A percentile compares a stretch with the other conserved stretches of the same genome.
phyloP scores from a whole-genome alignment of 345 rosid species.

The Conringia planisiliqua region DNA sequence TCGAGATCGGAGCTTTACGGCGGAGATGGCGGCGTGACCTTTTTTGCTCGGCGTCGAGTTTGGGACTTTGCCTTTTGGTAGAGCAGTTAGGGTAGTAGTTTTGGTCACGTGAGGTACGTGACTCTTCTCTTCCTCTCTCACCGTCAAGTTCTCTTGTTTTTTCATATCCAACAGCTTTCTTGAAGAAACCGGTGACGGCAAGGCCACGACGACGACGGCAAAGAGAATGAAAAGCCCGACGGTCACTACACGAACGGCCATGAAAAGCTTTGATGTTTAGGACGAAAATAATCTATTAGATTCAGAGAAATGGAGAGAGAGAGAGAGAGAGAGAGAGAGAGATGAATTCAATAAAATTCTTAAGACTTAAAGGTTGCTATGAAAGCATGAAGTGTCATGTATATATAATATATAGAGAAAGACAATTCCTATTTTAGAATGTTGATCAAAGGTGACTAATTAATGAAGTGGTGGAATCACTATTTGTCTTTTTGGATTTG shows the following conservation, averaged over 20 bases:
- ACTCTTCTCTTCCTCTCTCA: conserved; percentile 32
- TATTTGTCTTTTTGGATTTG: conserved; percentile 10
- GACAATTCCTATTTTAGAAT: conserved; percentile 7
- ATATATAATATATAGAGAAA: conserved; percentile 22
- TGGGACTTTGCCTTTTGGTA: conserved; percentile 60
- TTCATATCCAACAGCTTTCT: conserved; percentile 43
- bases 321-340: conserved; percentile 6
- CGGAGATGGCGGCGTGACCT: conserved; percentile 48
- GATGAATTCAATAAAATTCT: not conserved
- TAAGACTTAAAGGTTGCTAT: not conserved
- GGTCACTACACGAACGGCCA: conserved; percentile 43
- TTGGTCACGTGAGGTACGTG: conserved; percentile 38
- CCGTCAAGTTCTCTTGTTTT: conserved; percentile 15
- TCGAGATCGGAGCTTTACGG: conserved; percentile 49
- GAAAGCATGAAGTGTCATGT: not conserved
- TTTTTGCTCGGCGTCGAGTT: conserved; percentile 66
- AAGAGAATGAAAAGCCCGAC: conserved; percentile 30
- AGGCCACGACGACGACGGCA: conserved; percentile 32
- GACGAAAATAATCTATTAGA: not conserved
- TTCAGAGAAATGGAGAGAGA: not conserved
- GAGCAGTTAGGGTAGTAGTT: conserved; percentile 36
- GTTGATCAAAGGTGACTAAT: conserved; percentile 21
- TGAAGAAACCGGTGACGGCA: conserved; percentile 36
- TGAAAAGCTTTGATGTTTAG: conserved; percentile 24
- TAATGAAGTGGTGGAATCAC: conserved; percentile 13